Evolutionary conservation across 2,329 filamentous ascomycete species (phyloP).

Genomic region (Venturia effusa): DNA sequence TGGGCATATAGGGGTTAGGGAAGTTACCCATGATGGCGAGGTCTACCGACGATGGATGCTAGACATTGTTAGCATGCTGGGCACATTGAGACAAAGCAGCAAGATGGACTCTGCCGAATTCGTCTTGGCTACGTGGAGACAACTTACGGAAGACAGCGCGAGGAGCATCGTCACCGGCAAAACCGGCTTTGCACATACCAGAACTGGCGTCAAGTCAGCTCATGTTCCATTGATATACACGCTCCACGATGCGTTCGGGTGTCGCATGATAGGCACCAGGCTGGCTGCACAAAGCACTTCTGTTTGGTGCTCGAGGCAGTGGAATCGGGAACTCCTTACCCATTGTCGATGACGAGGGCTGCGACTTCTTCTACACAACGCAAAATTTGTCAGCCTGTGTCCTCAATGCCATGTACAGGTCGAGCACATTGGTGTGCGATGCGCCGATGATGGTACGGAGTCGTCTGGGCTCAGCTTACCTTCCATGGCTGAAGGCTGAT

Average conservation of each 20-base stretch:
- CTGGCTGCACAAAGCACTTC: not conserved
- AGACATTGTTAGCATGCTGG: constrained; percentile 17
- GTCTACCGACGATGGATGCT: constrained; percentile 99
- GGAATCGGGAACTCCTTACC: constrained; percentile 59
- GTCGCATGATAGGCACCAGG: not conserved
- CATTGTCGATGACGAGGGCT: constrained; percentile 99
- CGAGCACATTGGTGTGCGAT: not conserved
- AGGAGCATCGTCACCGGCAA: constrained; percentile 99
- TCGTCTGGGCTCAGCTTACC: constrained; percentile 40
- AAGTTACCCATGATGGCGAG: constrained; percentile 94
- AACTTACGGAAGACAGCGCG: constrained; percentile 99
- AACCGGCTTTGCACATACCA: constrained; percentile 99
- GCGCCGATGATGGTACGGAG: constrained; percentile 18
- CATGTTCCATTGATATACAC: constrained; percentile 16
- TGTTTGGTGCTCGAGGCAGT: constrained; percentile 13
- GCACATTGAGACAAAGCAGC: not conserved
- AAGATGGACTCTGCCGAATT: not conserved
- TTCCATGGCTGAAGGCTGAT: constrained; percentile 38
- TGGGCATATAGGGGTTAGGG: constrained; percentile 15
- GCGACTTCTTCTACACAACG: constrained; percentile 86
- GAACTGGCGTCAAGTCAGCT: constrained; percentile 55
- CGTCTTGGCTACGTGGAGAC: constrained; percentile 17
- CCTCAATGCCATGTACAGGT: not conserved
- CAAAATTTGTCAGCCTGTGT: constrained; percentile 21
- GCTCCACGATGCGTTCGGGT: constrained; percentile 21